These are phyloP conservation scores for Cordyceps cateniannulata DNA, from an alignment of 2,329 filamentous ascomycete genomes.

Conservation along the genomic window DNA sequence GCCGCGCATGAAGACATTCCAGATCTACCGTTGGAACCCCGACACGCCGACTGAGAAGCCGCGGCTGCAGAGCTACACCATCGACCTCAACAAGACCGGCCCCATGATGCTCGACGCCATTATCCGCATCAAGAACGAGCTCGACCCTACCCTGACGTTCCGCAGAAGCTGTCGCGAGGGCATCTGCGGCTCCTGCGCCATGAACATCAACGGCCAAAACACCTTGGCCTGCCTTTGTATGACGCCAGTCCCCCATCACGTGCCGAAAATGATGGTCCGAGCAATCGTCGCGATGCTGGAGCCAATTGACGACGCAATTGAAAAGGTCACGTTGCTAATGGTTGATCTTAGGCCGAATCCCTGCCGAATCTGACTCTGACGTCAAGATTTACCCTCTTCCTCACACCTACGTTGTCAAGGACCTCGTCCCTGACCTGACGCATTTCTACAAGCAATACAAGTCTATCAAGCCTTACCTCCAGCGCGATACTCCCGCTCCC, in stretches of 20 bases:
- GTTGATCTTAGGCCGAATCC: slow-evolving; percentile 70
- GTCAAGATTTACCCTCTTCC: slow-evolving; percentile 96
- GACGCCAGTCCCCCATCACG: slow-evolving; percentile 25
- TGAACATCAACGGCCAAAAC: slow-evolving; percentile 99
- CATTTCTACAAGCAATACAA: slow-evolving; percentile 99
- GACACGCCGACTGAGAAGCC: slow-evolving; percentile 90
- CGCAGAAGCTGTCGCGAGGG: slow-evolving; percentile 93
- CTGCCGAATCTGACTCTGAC: slow-evolving; percentile 71
- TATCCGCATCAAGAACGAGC: slow-evolving; percentile 98
- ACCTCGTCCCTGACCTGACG: slow-evolving; percentile 94
- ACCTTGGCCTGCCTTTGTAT: slow-evolving; percentile 95
- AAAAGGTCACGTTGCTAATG: slow-evolving; percentile 21
- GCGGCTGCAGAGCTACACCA: slow-evolving; percentile 86
- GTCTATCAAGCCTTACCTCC: slow-evolving; percentile 97
- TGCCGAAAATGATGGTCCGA: not conserved
- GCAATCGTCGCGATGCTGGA: not conserved
- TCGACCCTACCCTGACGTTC: slow-evolving; percentile 95
- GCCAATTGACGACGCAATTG: not conserved
- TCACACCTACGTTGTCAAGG: slow-evolving; percentile 99
- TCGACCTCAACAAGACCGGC: slow-evolving; percentile 98
- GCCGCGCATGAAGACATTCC: slow-evolving; percentile 82
- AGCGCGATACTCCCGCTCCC: slow-evolving; percentile 75
- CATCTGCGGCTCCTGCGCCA: slow-evolving; percentile 96
- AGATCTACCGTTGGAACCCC: slow-evolving; percentile 98
- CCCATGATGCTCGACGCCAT: slow-evolving; percentile 97